A percentile compares a stretch with the other conserved stretches of the same genome.
These are phyloP conservation scores for Volvariella volvacea DNA, from an alignment of 1,284 basidiomycete species.

Conservation along the genomic window DNA sequence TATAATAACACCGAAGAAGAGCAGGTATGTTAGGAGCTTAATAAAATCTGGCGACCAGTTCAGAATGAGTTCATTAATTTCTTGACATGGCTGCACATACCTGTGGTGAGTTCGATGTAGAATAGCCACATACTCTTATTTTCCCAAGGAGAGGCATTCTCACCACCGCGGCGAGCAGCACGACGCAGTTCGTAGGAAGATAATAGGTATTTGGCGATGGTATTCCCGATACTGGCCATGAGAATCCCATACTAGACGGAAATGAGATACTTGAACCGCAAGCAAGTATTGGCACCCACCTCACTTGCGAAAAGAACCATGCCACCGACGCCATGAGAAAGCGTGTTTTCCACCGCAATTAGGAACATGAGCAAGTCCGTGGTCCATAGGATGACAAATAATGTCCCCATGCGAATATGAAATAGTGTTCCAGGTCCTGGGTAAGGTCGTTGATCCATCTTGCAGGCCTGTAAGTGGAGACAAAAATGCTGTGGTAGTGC, in stretches of 20 bases:
- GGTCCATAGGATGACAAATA: conserved; percentile 66
- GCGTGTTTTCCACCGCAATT: conserved; percentile 73
- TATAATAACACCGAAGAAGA: conserved; percentile 91
- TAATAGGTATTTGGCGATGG: conserved; percentile 81
- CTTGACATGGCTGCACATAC: conserved; percentile 32
- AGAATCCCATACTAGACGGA: conserved; percentile 78
- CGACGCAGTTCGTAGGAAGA: conserved; percentile 78
- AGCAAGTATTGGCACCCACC: conserved; percentile 35
- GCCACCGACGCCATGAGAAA: conserved; percentile 76
- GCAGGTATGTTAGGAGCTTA: conserved; percentile 87
- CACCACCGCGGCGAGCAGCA: conserved; percentile 70
- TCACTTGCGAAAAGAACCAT: conserved; percentile 96
- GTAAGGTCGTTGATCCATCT: conserved; percentile 97
- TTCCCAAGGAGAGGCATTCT: conserved; percentile 92
- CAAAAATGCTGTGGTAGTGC: conserved; percentile 1
- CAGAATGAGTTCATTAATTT: conserved; percentile 5
- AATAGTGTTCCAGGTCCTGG: conserved; percentile 79
- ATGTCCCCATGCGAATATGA: conserved; percentile 74
- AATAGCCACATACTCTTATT: conserved; percentile 97
- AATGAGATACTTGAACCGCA: conserved; percentile 10
- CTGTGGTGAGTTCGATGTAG: conserved; percentile 90
- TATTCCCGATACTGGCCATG: conserved; percentile 74
- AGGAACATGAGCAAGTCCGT: conserved; percentile 71
- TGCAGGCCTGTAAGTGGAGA: conserved; percentile 8
- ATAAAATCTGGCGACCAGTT: conserved; percentile 67